Evolutionary conservation across 805 yeast genomes (phyloP).

Genomic region (Cyberlindnera maritima): DNA sequence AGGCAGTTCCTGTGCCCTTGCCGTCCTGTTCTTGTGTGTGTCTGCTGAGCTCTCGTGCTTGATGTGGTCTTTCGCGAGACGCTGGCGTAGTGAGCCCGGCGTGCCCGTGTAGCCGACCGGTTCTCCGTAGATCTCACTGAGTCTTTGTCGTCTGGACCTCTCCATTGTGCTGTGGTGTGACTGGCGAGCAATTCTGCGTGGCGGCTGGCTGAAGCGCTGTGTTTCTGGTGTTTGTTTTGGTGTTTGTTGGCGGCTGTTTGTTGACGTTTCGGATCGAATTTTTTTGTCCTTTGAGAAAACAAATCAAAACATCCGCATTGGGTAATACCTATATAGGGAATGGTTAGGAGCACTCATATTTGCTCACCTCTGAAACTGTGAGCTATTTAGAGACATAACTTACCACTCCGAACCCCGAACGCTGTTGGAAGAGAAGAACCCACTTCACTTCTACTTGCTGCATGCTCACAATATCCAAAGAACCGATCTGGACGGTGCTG

Average conservation of each 20-base stretch:
- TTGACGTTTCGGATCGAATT: slow-evolving; percentile 6
- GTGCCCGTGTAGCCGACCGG: slow-evolving; percentile 18
- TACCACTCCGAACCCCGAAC: too few species aligned
- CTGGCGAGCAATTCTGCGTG: not conserved
- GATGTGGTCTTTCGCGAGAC: slow-evolving; percentile 17
- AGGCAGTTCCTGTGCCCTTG: slow-evolving; percentile 1
- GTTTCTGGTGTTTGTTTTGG: not conserved
- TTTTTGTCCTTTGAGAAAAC: not conserved
- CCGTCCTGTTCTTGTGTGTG: not conserved
- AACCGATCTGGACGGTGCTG: slow-evolving; percentile 1
- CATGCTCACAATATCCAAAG: too few species aligned
- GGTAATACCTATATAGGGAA: not conserved
- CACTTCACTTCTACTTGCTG: too few species aligned
- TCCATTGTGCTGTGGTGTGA: slow-evolving; percentile 21
- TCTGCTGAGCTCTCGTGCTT: slow-evolving; percentile 2
- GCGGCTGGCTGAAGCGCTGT: not conserved
- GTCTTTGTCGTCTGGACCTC: slow-evolving; percentile 30
- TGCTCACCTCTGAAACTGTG: too few species aligned
- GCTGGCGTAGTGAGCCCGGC: slow-evolving; percentile 17
- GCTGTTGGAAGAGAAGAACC: too few species aligned
- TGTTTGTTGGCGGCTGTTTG: not conserved
- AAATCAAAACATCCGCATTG: slow-evolving; percentile 2
- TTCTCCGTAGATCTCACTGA: slow-evolving; percentile 26
- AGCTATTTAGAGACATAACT: too few species aligned
- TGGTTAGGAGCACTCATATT: too few species aligned